Conservation (phyloP, 2,329 filamentous ascomycete genomes). For the Magnaporthales sp. region DNA sequence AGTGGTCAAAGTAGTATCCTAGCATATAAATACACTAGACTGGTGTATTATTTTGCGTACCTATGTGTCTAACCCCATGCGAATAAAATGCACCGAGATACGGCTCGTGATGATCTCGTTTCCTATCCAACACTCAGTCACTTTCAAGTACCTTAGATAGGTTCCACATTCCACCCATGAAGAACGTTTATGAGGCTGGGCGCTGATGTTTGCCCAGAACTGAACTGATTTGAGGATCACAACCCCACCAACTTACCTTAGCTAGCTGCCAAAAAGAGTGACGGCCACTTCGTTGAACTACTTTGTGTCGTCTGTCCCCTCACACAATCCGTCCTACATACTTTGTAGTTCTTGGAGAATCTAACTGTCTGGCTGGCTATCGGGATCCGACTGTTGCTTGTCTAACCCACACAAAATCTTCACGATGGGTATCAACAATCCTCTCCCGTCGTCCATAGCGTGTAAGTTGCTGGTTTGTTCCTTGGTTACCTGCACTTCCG, state of each 20-base stretch:
- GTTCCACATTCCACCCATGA: background rate
- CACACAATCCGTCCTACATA: background rate
- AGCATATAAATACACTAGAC: too few relatives aligned
- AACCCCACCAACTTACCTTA: slow-evolving; percentile 4
- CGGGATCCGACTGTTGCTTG: background rate
- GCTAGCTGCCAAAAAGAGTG: background rate
- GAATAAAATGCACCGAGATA: too few relatives aligned
- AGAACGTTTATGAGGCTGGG: background rate
- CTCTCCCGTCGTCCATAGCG: slow-evolving; percentile 57
- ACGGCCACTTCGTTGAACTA: background rate
- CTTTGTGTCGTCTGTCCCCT: background rate
- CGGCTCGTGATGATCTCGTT: background rate
- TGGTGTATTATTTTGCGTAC: too few relatives aligned
- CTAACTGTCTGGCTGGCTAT: background rate
- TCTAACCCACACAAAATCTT: background rate
- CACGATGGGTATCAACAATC: slow-evolving; percentile 56
- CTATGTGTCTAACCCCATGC: too few relatives aligned
- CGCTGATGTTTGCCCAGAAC: background rate
- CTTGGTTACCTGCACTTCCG: background rate
- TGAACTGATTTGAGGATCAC: background rate
- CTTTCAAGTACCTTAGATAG: background rate
- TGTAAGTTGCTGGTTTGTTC: slow-evolving; percentile 40
- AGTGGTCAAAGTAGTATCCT: too few relatives aligned
- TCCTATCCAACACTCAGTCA: background rate
- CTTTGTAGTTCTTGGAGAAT: background rate